phyloP scores from a whole-genome alignment of 192 early-diverging fungal species.

The Backusella sp. region DNA sequence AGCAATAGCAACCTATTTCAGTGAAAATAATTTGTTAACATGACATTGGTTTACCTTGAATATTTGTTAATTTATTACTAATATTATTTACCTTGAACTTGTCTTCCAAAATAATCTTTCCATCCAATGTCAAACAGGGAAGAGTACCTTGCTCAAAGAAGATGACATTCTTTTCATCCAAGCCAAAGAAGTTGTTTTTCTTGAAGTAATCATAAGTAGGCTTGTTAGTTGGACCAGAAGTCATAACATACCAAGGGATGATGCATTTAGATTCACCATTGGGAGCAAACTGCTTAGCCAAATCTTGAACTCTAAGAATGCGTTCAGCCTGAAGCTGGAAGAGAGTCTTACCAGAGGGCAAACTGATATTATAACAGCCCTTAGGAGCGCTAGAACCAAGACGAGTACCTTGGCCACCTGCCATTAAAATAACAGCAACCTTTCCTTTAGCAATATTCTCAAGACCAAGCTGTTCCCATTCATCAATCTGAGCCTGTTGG shows the following conservation, averaged over 20 bases:
- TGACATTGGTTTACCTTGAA: background rate
- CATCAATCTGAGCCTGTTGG: conserved; percentile 43
- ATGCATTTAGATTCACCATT: conserved; percentile 5
- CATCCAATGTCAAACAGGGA: conserved; percentile 87
- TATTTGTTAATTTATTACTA: background rate
- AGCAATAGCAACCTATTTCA: conserved; percentile 65
- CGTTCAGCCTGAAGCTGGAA: conserved; percentile 92
- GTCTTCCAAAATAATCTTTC: conserved; percentile 88
- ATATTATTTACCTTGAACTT: conserved; percentile 46
- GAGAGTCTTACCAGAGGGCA: conserved; percentile 84
- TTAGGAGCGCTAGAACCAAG: conserved; percentile 77
- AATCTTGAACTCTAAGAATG: conserved; percentile 76
- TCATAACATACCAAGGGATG: conserved; percentile 99
- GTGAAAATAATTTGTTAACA: background rate
- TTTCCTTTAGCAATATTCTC: conserved; percentile 74
- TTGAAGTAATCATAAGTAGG: conserved; percentile 81
- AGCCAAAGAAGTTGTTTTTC: conserved; percentile 83
- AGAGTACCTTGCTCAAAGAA: conserved; percentile 97
- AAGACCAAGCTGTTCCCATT: conserved; percentile 70
- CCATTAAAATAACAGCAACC: conserved; percentile 89
- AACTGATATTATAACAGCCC: conserved; percentile 89
- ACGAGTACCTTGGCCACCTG: conserved; percentile 80
- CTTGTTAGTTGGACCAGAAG: conserved; percentile 85
- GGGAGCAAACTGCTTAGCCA: conserved; percentile 37
- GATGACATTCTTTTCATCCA: conserved; percentile 77